Conservation (phyloP, 1,284 basidiomycete genomes). For the Porodaedalea pini region DNA sequence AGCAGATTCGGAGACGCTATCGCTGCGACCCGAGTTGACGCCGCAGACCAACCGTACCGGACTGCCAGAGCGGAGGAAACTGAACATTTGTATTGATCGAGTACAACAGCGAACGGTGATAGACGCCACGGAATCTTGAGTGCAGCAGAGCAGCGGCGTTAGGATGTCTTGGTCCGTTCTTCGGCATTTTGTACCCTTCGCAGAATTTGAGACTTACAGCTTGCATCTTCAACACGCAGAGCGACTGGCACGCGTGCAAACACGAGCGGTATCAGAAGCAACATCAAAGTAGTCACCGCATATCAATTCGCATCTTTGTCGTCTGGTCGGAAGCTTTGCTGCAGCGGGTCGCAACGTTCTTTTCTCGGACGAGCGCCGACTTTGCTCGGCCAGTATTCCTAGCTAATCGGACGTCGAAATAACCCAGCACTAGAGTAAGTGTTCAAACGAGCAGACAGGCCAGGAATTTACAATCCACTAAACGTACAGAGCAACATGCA, state of each 20-base stretch:
- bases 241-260: not conserved
- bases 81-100: not conserved
- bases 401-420: not conserved
- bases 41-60: not conserved
- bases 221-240: no score
- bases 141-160: not conserved
- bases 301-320: not conserved
- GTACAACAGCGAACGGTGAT: not conserved
- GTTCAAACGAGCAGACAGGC: not conserved
- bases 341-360: not conserved
- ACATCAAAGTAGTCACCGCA: not conserved
- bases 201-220: no score
- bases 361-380: no score
- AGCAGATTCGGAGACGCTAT: not conserved
- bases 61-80: not conserved
- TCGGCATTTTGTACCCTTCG: not conserved
- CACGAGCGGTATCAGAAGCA: not conserved
- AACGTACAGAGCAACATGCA: conserved; percentile 1
- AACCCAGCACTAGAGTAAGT: no score
- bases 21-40: not conserved
- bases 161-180: not conserved
- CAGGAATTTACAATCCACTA: not conserved
- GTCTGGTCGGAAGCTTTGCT: not conserved
- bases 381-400: no score
- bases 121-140: not conserved